Base-by-base conservation (phyloP, 768 basidiomycete species). In the Amylocystis lapponica region DNA sequence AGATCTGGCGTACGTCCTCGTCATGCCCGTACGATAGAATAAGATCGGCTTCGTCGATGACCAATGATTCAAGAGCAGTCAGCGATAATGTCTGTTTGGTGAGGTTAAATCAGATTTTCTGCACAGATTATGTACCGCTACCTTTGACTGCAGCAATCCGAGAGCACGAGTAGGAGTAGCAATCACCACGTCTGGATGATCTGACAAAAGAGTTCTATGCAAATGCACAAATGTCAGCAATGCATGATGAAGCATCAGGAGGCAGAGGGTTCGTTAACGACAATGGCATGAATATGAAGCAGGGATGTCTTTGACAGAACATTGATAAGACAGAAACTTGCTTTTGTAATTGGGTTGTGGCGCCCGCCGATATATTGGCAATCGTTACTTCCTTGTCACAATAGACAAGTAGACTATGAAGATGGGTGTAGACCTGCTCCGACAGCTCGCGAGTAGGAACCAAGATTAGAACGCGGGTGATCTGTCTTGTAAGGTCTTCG, bases 1-100 rank as follows among this genome's bases (percentile, higher is more conserved):
- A 81, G 34, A 82, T 74, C 46, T 82, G 77, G 21, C 81, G 78
- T 34, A 94, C 77, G 47, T 93, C 90, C 56, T 93, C 88, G 48
- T 93, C 86, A 51, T 98, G 91, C 3, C 96, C 96, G 59, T 98
- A 99, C 0, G 94, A 97, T 16, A 99, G 73, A 40, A 99, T 87
- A 27, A 98, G 78, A 60, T 98, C 96, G 19, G 96, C 96, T 66
- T 99, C 96, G 60, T 99, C 96, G 45, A 99, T 94, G 22, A 95
- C 86, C 14, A 99, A 78, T 4, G 87, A 86, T 35, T 91, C 86
- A 23, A 98, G 66, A 1, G 75, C 71, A 11, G 74, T 56, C 0
- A 93, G 65, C 3, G 71, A 74, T 7, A 98, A 68, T 0, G 79
- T 68, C 86, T 89, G n/a, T n/a, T n/a, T n/a, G n/a, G n/a, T n/a